Evolutionary conservation across 1,284 basidiomycete genomes (phyloP).

Genomic region (Puccinia triticina): DNA sequence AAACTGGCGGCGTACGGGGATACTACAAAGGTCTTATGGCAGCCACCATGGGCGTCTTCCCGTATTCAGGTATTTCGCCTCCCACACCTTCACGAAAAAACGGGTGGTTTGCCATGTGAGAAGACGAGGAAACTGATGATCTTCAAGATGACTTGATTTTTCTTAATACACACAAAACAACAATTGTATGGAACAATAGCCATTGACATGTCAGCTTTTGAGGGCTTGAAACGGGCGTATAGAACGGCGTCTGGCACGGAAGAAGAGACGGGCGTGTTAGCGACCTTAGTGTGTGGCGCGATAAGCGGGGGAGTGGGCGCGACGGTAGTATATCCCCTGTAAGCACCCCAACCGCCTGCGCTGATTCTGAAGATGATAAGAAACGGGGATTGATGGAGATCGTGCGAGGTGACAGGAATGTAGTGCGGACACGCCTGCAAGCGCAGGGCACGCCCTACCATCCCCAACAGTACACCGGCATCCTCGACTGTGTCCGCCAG

Average conservation of each 20-base stretch:
- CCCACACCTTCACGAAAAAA: background rate
- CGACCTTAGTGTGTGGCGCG: constrained; percentile 61
- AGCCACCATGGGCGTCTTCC: constrained; percentile 62
- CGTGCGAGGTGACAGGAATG: constrained; percentile 67
- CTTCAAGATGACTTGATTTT: background rate
- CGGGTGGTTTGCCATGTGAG: background rate
- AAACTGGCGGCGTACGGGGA: constrained; percentile 75
- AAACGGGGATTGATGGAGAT: background rate
- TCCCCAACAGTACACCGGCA: constrained; percentile 82
- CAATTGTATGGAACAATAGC: constrained; percentile 2
- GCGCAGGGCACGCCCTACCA: constrained; percentile 92
- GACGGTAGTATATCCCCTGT: constrained; percentile 61
- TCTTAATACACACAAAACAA: background rate
- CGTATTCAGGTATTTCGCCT: constrained; percentile 60
- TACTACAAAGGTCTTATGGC: constrained; percentile 88
- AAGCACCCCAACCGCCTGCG: background rate
- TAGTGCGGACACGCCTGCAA: constrained; percentile 90
- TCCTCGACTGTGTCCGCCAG: constrained; percentile 78
- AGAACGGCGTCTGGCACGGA: constrained; percentile 59
- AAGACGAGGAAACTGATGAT: background rate
- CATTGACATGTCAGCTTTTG: constrained; percentile 62
- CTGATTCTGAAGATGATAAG: no score
- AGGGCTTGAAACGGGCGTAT: constrained; percentile 62
- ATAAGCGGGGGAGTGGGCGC: constrained; percentile 62
- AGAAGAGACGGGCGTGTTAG: constrained; percentile 61